phyloP scores from a whole-genome alignment of 2,329 filamentous ascomycete genomes.

The Clarireedia homoeocarpa region DNA sequence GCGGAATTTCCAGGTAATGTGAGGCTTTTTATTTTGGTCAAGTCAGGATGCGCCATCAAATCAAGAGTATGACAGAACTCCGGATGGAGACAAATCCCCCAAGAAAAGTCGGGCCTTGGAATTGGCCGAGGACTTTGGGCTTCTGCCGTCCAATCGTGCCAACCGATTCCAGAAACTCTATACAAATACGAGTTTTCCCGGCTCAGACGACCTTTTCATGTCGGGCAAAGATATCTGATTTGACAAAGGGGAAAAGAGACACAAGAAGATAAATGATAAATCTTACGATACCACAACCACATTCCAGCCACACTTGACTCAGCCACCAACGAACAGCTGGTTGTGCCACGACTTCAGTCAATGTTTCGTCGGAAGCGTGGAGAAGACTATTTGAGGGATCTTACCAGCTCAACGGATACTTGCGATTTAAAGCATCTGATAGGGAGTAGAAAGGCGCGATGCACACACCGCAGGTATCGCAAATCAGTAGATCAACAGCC shows the following conservation, averaged over 20 bases:
- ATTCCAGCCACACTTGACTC: neutral
- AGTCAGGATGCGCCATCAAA: neutral
- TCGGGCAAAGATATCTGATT: too few relatives aligned
- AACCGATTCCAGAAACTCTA: neutral
- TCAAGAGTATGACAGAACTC: neutral
- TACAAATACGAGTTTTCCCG: neutral
- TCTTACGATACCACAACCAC: neutral
- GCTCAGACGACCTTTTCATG: neutral
- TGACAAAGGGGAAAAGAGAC: neutral
- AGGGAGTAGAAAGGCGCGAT: neutral
- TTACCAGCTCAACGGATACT: constrained; percentile 1
- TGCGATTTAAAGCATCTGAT: neutral
- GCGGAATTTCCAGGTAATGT: neutral
- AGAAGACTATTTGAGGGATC: constrained; percentile 1
- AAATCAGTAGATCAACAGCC: neutral
- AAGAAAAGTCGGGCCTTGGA: neutral
- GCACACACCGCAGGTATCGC: neutral
- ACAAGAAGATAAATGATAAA: neutral
- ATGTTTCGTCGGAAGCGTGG: constrained; percentile 9
- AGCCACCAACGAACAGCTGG: constrained; percentile 4
- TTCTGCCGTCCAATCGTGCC: neutral
- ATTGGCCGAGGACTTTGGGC: neutral
- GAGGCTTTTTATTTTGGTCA: neutral
- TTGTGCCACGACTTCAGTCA: constrained; percentile 7
- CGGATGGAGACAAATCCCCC: neutral